Evolutionary conservation across 2,329 filamentous ascomycete genomes (phyloP).

Genomic region (Botrytis tulipae): DNA sequence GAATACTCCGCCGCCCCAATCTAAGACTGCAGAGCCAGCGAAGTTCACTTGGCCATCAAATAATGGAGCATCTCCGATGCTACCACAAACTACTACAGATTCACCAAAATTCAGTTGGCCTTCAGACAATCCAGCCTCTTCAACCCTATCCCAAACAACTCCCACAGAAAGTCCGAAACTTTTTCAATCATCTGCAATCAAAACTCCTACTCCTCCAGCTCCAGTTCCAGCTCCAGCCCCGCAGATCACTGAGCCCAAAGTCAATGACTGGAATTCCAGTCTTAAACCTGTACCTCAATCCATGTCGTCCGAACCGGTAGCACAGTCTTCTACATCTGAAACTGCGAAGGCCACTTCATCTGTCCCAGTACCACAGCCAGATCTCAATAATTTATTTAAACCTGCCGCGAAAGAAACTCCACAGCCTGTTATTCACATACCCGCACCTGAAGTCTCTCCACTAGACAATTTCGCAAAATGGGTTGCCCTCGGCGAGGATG

Average conservation of each 20-base stretch:
- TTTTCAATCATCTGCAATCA: neutral
- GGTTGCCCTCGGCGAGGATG: constrained; percentile 34
- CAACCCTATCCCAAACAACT: neutral
- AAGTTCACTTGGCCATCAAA: constrained; percentile 16
- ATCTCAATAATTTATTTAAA: neutral
- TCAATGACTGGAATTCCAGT: constrained; percentile 2
- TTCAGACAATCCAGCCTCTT: neutral
- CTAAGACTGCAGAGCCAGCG: neutral
- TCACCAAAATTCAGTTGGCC: constrained; percentile 10
- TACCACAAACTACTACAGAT: neutral
- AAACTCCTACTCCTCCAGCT: neutral
- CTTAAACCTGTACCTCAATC: constrained; percentile 10
- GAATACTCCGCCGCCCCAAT: neutral
- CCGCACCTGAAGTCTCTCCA: neutral
- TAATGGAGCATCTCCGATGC: neutral
- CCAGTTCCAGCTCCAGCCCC: neutral
- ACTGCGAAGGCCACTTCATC: neutral
- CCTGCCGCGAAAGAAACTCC: neutral
- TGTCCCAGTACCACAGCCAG: neutral
- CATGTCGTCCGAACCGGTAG: neutral
- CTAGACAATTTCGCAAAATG: constrained; percentile 31
- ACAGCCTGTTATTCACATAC: neutral
- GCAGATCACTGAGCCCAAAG: constrained; percentile 1
- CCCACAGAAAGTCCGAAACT: neutral
- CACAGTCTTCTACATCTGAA: neutral